These are phyloP conservation scores for Vitrella brassicaformis DNA, from an alignment of 73 alveolate genomes.

Conservation along the genomic window DNA sequence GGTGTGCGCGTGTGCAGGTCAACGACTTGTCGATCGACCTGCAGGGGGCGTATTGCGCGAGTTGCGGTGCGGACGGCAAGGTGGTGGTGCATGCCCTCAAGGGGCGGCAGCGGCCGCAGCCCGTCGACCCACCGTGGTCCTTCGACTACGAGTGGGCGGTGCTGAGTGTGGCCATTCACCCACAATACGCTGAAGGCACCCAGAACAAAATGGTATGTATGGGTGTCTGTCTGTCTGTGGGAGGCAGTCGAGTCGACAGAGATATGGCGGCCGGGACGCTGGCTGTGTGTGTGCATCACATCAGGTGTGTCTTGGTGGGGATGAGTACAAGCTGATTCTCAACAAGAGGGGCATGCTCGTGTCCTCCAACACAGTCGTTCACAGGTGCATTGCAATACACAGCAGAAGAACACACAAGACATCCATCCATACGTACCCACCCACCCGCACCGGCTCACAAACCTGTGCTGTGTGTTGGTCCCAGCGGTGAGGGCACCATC, in stretches of 20 bases:
- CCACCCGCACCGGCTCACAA: background rate
- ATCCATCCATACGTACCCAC: background rate
- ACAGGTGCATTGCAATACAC: background rate
- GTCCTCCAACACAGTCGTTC: background rate
- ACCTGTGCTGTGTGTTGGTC: background rate
- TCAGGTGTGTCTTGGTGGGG: background rate
- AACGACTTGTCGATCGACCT: background rate
- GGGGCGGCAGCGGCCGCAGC: too few species aligned
- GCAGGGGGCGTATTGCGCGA: background rate
- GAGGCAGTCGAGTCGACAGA: too few species aligned
- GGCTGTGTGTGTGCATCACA: background rate
- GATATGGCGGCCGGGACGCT: too few species aligned
- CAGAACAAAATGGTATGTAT: background rate
- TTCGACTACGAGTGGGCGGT: too few species aligned
- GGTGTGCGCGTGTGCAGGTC: too few species aligned
- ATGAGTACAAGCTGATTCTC: background rate
- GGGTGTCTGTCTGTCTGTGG: background rate
- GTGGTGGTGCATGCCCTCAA: too few species aligned
- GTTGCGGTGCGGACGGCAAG: background rate
- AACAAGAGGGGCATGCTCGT: background rate
- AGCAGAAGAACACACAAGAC: background rate
- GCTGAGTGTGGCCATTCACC: constrained; percentile 15
- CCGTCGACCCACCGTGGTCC: too few species aligned
- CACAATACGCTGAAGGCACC: constrained; percentile 3
- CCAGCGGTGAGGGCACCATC: constrained; percentile 9